Conservation (phyloP, 2,329 filamentous ascomycete species). For the Apiospora phragmitis region DNA sequence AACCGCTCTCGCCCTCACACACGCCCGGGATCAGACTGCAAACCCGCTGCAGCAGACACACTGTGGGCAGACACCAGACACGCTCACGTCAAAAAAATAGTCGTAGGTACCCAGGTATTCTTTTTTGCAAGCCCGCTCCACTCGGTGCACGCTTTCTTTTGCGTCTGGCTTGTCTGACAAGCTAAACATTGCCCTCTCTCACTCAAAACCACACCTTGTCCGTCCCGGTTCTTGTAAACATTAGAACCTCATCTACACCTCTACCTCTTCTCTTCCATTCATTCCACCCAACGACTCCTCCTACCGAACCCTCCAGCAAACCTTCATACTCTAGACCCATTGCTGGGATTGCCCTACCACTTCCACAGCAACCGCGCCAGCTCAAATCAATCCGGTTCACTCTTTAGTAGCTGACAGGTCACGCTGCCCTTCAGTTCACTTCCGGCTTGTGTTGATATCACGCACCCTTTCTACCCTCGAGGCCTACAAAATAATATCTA, state of each 20-base stretch:
- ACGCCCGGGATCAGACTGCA: neutral
- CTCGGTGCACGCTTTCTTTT: conserved; percentile 7
- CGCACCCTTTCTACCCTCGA: neutral
- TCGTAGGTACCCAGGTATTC: neutral
- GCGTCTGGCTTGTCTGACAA: conserved; percentile 1
- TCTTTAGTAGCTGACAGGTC: conserved; percentile 7
- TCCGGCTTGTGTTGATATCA: neutral
- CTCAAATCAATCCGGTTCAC: neutral
- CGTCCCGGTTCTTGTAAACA: conserved; percentile 8
- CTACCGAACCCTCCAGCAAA: conserved; percentile 1
- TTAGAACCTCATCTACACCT: conserved; percentile 6
- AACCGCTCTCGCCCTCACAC: neutral
- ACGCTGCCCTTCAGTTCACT: conserved; percentile 1
- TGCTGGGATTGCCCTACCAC: conserved; percentile 4
- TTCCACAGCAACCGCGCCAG: conserved; percentile 1
- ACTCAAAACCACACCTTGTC: conserved; percentile 7
- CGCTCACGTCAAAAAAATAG: neutral
- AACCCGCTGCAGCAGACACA: neutral
- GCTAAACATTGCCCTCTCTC: conserved; percentile 9
- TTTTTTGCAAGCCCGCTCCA: conserved; percentile 1
- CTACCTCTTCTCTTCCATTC: conserved; percentile 4
- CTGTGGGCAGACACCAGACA: neutral
- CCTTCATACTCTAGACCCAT: conserved; percentile 1
- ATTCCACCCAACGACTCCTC: conserved; percentile 6
- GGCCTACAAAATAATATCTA: neutral